Percentiles rank a stretch among this genome's conserved stretches.
Conservation (phyloP, 202 grass and related monocot species). For the Schoenoplectus tabernaemontani region DNA sequence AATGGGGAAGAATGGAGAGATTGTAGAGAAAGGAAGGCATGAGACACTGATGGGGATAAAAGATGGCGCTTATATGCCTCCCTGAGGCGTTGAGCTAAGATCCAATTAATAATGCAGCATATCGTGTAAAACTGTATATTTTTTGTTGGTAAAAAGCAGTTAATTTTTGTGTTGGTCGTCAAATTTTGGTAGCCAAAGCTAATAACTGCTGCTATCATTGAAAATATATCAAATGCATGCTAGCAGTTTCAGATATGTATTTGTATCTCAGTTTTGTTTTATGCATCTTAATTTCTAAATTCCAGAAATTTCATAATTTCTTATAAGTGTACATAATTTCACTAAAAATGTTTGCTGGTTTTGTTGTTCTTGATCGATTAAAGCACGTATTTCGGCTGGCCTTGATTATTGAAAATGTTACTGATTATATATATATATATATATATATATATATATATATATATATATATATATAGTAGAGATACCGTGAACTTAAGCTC, state of each 20-base stretch:
- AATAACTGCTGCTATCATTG: not conserved
- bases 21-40: conserved; percentile 73
- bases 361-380: not conserved
- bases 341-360: not conserved
- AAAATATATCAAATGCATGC: not conserved
- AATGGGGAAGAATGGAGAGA: conserved; percentile 55
- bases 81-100: conserved; percentile 43
- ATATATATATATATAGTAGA: no score
- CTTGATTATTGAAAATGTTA: not conserved
- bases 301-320: not conserved
- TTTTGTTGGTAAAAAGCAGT: not conserved
- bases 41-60: conserved; percentile 49
- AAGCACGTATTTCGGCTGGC: not conserved
- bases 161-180: not conserved
- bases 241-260: not conserved
- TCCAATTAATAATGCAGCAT: conserved; percentile 2
- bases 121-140: not conserved
- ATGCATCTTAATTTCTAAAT: not conserved
- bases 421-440: no score
- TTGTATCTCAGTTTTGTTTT: not conserved
- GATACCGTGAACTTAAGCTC: no score
- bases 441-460: no score
- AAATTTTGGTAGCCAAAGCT: not conserved
- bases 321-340: not conserved
- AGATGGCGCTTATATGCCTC: conserved; percentile 63